Base-by-base conservation (phyloP, 2,329 filamentous ascomycete genomes). In the Aspergillus sp. region DNA sequence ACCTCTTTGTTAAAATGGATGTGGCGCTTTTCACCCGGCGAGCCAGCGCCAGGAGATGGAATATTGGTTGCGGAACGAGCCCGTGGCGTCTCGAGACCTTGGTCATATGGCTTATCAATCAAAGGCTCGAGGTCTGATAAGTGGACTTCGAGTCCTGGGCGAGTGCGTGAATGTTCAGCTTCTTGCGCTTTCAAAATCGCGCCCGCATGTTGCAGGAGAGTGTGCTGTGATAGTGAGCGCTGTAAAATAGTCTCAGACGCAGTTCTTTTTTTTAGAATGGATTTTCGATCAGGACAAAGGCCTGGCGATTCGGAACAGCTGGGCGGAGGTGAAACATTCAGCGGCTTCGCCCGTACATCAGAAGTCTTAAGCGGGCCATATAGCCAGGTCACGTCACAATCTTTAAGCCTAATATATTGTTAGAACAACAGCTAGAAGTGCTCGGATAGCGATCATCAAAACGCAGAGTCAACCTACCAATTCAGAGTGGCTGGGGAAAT, bases 1-100 rank as follows among this genome's bases (percentile, higher is more conserved):
- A 99, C 95, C 76, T 93, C 90, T 70, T 97, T 90, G 70, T 97
- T 95, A 74, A 99, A 99, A 69, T 96, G 91, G 64, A 99, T 98
- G 72, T 96, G 93, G 60, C 88, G 92, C 68, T 86, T 84, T 75
- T 78, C 85, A 76, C 58, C 80, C 5, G 85, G 84, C 2, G 84
- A 91, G 75, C 70, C 87, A 81, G 74, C 80, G 66, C 89, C 90
- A 0, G 92, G 96, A 0, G 90, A 89, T 7, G 85, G 82, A 11
- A 82, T 81, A 2, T 88, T 91, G 37, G 86, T 85, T 6, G 86
- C 82, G 51, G 88, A 82, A 63, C 85, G 89, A 43, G 68, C 64
- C 41, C 65, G 61, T 27, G 69, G 65, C 8, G 40, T 51, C 27
- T 44, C 24, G n/a, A 56, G 37, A 15, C 41, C 40, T 3, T 33